These are phyloP conservation scores for Heterobasidion irregulare DNA, from an alignment of 1,284 basidiomycete species.

Conservation along the genomic window DNA sequence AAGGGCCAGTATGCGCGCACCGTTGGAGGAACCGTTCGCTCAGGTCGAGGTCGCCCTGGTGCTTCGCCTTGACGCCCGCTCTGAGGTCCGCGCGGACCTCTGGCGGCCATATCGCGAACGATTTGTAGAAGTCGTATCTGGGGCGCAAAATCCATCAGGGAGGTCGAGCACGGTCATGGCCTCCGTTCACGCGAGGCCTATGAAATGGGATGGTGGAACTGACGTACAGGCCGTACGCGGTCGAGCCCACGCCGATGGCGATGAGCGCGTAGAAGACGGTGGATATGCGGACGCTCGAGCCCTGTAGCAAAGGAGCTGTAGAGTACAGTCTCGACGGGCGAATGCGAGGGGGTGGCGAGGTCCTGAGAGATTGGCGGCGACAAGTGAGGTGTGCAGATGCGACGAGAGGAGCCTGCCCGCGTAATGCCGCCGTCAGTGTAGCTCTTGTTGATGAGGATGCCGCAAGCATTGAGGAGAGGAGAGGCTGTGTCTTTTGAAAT, in stretches of 20 bases:
- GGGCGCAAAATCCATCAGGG: not conserved
- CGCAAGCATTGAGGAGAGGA: too few relatives aligned
- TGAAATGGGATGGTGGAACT: not conserved
- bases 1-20: constrained; percentile 27
- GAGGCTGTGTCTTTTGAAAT: too few relatives aligned
- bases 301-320: not conserved
- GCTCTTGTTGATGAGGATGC: too few relatives aligned
- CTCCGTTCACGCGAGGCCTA: not conserved
- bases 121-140: constrained; percentile 57
- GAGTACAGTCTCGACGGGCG: not conserved
- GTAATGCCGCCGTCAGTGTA: too few relatives aligned
- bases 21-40: constrained; percentile 46
- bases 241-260: not conserved
- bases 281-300: not conserved
- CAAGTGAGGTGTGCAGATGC: not conserved
- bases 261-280: constrained; percentile 3
- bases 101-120: constrained; percentile 57
- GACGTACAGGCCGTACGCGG: constrained; percentile 4
- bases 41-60: constrained; percentile 47
- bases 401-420: not conserved
- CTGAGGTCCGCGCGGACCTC: constrained; percentile 58
- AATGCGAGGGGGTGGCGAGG: not conserved
- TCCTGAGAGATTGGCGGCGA: not conserved
- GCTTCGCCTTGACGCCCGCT: constrained; percentile 54
- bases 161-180: constrained; percentile 6